Evolutionary conservation across 495 filamentous ascomycete genomes (phyloP), one percentile per base, ranked within the genome.

Genomic region (Penicillium salamii): DNA sequence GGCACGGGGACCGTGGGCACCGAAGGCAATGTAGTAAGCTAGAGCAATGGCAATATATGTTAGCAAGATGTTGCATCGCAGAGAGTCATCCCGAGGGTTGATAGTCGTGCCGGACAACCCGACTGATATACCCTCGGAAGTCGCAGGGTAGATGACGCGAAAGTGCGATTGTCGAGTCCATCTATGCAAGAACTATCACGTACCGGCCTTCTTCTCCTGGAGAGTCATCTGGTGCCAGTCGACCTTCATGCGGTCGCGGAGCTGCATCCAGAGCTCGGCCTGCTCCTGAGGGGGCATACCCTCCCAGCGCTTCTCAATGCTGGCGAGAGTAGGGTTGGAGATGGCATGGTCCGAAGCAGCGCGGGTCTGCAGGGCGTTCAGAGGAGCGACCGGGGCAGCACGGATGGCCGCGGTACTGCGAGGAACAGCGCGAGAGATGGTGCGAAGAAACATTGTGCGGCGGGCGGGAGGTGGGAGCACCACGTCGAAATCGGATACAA

Each of bases 301-400:
- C 78, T 98, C 93, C 93, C 93, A 98, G 74, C 93, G 79, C 88
- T 96, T 97, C 85, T 98, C 93, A 66, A 98, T 97, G 75, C 95
- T 86, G 70, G 90, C 88, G 53, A 98, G 84, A 24, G 91, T 96
- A 58, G 95, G 93, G 78, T 97, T 98, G 54, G 90, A 89, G 75
- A 98, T 93, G 63, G 93, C 91, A 70, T 96, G 91, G 40, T 85
- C 86, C 59, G 81, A 77, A 49, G 79, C 80, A 65, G 77, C 74
- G 59, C 87, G 83, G 57, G 75, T 77, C 72, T 87, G 83, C 63
- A 81, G 68, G 42, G 59, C 55, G 45, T 68, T 71, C 61, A 70
- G 47, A 58, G 62, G 69, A 49, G 67, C 66, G 57, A 67, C 60
- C 56, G 71, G 67, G 55, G 62, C 55, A 20, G 68, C 62, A 54